Conservation (phyloP, 2,329 filamentous ascomycete genomes). For the Clarireedia monteithiana region DNA sequence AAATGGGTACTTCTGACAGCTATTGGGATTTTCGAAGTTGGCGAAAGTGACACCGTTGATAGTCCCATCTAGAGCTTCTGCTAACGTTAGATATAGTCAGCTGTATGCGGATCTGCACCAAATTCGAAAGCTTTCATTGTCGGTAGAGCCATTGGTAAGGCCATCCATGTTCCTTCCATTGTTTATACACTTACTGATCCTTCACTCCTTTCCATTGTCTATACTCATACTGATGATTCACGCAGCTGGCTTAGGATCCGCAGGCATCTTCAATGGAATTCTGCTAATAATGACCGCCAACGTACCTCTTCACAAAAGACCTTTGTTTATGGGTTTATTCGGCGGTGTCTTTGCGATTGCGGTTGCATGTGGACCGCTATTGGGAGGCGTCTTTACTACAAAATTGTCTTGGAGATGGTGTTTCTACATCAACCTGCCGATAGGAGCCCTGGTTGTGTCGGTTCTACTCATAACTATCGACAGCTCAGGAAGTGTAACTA, state of each 20-base stretch:
- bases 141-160: conserved; percentile 28
- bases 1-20: conserved; percentile 26
- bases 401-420: conserved; percentile 34
- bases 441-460: neutral
- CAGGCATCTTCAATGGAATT: conserved; percentile 21
- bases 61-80: neutral
- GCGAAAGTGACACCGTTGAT: conserved; percentile 15
- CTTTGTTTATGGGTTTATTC: conserved; percentile 8
- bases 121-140: conserved; percentile 29
- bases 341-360: conserved; percentile 40
- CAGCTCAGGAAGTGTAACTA: neutral
- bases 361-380: conserved; percentile 21
- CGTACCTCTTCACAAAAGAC: conserved; percentile 14
- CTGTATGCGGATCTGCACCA: conserved; percentile 28
- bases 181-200: neutral
- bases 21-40: conserved; percentile 31
- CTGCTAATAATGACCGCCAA: conserved; percentile 19
- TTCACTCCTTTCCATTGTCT: neutral
- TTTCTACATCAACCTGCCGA: conserved; percentile 9
- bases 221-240: neutral
- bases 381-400: conserved; percentile 28
- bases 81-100: conserved; percentile 16
- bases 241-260: conserved; percentile 20
- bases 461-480: conserved; percentile 2
- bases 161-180: neutral